Conservation (phyloP, 202 grass and related monocot species). For the Zizania palustris region DNA sequence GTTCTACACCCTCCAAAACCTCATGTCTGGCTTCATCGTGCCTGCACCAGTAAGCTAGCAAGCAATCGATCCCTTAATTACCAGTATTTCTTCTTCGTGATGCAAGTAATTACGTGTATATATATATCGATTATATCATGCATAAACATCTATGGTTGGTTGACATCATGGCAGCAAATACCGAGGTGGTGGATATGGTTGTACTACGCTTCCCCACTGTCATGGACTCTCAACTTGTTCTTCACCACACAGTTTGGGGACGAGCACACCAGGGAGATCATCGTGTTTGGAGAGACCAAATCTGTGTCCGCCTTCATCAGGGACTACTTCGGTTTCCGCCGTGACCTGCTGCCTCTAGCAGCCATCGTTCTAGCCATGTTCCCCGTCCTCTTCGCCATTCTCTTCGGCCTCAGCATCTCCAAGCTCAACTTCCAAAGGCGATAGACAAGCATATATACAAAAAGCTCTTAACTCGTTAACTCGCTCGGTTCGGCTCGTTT, state of each 20-base stretch:
- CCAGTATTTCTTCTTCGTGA: too few relatives aligned
- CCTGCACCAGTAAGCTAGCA: constrained; percentile 52
- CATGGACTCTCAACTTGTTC: constrained; percentile 41
- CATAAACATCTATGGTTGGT: too few relatives aligned
- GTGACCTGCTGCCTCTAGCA: constrained; percentile 10
- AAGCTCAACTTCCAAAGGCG: constrained; percentile 55
- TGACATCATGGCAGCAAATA: constrained; percentile 39
- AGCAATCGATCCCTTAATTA: too few relatives aligned
- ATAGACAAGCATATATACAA: background rate
- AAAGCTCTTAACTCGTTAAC: too few relatives aligned
- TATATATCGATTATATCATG: too few relatives aligned
- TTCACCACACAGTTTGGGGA: constrained; percentile 50
- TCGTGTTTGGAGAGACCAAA: constrained; percentile 32
- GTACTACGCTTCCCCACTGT: constrained; percentile 34
- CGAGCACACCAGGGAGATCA: constrained; percentile 29
- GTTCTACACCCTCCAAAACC: constrained; percentile 55
- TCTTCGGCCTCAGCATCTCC: constrained; percentile 36
- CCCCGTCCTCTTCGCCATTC: constrained; percentile 8
- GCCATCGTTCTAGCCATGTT: constrained; percentile 31
- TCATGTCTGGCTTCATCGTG: constrained; percentile 59
- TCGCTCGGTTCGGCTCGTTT: too few relatives aligned
- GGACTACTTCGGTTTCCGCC: constrained; percentile 42
- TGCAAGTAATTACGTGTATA: too few relatives aligned
- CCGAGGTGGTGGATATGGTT: constrained; percentile 57
- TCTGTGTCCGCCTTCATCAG: constrained; percentile 29